phyloP scores from a whole-genome alignment of 305 asterid species.

The Stenogyne calaminthoides region DNA sequence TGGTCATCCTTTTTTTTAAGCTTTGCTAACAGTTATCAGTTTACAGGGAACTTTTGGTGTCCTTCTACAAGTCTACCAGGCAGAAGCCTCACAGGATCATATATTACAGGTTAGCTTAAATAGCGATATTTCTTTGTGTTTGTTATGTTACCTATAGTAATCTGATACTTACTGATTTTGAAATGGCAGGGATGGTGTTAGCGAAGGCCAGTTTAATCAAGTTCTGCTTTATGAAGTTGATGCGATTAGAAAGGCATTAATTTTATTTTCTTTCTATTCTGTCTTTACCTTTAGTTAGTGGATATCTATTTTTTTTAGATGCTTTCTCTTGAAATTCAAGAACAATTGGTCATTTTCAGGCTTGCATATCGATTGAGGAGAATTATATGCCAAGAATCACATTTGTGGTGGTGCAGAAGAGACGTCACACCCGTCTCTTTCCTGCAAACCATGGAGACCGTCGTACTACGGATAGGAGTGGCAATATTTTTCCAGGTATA shows the following conservation, averaged over 20 bases:
- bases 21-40: slow-evolving; percentile 13
- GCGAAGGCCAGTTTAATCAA: slow-evolving; percentile 82
- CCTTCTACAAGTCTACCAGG: slow-evolving; percentile 43
- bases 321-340: not conserved
- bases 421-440: slow-evolving; percentile 93
- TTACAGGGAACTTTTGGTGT: slow-evolving; percentile 62
- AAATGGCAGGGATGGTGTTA: slow-evolving; percentile 77
- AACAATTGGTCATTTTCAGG: slow-evolving; percentile 44
- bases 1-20: not conserved
- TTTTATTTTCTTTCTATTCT: not conserved
- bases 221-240: slow-evolving; percentile 69
- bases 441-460: slow-evolving; percentile 51
- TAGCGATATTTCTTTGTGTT: not conserved
- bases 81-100: slow-evolving; percentile 65
- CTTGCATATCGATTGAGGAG: slow-evolving; percentile 60
- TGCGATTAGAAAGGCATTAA: slow-evolving; percentile 65
- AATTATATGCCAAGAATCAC: slow-evolving; percentile 63
- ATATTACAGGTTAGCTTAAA: slow-evolving; percentile 60
- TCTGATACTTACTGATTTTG: not conserved
- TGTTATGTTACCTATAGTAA: not conserved
- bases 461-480: slow-evolving; percentile 63
- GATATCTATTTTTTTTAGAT: not conserved
- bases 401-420: slow-evolving; percentile 91
- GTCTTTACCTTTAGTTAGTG: not conserved
- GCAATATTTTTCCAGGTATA: slow-evolving; percentile 81